These are phyloP conservation scores for Pleoardoris graminearum DNA, from an alignment of 2,329 filamentous ascomycete species.

Conservation along the genomic window DNA sequence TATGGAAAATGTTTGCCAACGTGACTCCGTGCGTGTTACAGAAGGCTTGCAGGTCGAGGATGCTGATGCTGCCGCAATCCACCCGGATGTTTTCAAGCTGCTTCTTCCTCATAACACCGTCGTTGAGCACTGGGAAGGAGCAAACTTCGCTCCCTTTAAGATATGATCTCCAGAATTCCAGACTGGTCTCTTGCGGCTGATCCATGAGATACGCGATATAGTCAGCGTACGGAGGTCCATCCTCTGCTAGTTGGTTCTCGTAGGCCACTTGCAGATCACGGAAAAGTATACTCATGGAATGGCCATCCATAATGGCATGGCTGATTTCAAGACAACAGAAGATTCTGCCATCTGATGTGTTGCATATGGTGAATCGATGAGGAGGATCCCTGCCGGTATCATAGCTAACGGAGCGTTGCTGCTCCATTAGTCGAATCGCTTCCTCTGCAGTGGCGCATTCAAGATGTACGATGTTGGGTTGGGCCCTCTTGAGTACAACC, in stretches of 20 bases:
- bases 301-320: constrained; percentile 43
- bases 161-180: constrained; percentile 40
- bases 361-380: constrained; percentile 40
- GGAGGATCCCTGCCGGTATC: constrained; percentile 30
- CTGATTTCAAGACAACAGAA: constrained; percentile 41
- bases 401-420: constrained; percentile 29
- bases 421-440: constrained; percentile 24
- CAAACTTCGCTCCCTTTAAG: constrained; percentile 36
- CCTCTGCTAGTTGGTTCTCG: constrained; percentile 21
- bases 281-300: constrained; percentile 37
- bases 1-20: constrained; percentile 51
- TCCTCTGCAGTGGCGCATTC: constrained; percentile 25
- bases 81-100: constrained; percentile 32
- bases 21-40: constrained; percentile 53
- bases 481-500: constrained; percentile 33
- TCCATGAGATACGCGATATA: constrained; percentile 37
- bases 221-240: constrained; percentile 37
- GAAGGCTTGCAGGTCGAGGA: constrained; percentile 35
- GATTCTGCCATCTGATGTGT: constrained; percentile 20
- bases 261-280: constrained; percentile 35
- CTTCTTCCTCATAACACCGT: constrained; percentile 23
- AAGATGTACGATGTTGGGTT: constrained; percentile 30
- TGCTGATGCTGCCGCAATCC: constrained; percentile 31
- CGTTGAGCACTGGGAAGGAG: constrained; percentile 38
- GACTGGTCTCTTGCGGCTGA: constrained; percentile 29